These are phyloP conservation scores for Leersia perrieri DNA, from an alignment of 176 grass and related monocot genomes.

Conservation along the genomic window DNA sequence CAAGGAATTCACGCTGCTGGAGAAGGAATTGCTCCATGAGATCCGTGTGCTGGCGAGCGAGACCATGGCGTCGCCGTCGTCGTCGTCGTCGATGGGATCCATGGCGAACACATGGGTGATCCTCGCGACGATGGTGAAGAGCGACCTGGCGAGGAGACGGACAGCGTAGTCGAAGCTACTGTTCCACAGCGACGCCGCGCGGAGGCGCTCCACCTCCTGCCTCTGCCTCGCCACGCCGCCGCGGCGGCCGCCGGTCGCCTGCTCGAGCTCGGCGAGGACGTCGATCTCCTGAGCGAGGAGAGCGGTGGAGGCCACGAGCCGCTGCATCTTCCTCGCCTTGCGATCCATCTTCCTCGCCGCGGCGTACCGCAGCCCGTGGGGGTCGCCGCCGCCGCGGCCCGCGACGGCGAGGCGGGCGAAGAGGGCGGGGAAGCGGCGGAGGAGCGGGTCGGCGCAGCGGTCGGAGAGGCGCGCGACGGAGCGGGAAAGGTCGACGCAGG, in stretches of 20 bases:
- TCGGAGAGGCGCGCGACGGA: constrained; percentile 30
- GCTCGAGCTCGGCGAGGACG: constrained; percentile 73
- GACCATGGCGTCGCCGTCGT: neutral
- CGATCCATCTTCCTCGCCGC: constrained; percentile 63
- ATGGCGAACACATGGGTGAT: constrained; percentile 53
- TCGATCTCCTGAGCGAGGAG: constrained; percentile 69
- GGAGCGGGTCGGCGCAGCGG: constrained; percentile 56
- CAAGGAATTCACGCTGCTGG: constrained; percentile 11
- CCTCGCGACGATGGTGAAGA: constrained; percentile 68
- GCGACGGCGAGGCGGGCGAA: constrained; percentile 54
- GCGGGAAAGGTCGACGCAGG: constrained; percentile 29
- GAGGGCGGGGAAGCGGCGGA: constrained; percentile 50
- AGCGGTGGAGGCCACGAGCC: constrained; percentile 41
- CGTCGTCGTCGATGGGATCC: constrained; percentile 7
- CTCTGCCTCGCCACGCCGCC: constrained; percentile 55
- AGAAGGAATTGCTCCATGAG: constrained; percentile 51
- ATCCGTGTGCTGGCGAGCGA: constrained; percentile 5
- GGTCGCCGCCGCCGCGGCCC: constrained; percentile 33
- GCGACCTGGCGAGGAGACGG: constrained; percentile 67
- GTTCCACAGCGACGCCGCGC: constrained; percentile 59
- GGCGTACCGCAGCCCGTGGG: constrained; percentile 47
- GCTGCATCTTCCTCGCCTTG: constrained; percentile 83
- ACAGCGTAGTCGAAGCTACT: constrained; percentile 66
- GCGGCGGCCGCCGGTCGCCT: constrained; percentile 20
- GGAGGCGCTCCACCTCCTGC: constrained; percentile 65